Conservation (phyloP, 805 yeast species). For the Clavispora carvajalis region DNA sequence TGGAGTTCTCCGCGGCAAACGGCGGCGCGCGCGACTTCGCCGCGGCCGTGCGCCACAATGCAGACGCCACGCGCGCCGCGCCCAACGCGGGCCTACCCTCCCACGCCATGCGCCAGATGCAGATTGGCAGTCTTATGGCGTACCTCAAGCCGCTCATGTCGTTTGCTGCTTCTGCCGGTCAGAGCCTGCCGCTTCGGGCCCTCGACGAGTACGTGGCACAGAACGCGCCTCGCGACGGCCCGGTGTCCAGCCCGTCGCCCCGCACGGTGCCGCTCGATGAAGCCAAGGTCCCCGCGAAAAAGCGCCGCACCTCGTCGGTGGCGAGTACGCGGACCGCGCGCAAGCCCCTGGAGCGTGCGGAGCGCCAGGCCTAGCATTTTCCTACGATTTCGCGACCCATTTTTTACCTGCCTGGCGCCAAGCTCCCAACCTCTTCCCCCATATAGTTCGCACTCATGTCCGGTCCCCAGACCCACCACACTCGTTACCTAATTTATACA, state of each 20-base stretch:
- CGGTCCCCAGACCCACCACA: no score
- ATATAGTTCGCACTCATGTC: no score
- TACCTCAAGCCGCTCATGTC: conserved; percentile 61
- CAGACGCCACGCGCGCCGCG: conserved; percentile 40
- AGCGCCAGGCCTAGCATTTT: no score
- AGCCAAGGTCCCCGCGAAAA: conserved; percentile 4
- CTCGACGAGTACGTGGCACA: conserved; percentile 37
- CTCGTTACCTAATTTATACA: no score
- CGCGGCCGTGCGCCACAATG: conserved; percentile 4
- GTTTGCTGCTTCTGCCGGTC: conserved; percentile 44
- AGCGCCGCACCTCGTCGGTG: conserved; percentile 6
- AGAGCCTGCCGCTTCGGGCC: conserved; percentile 51
- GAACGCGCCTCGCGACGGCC: conserved; percentile 1
- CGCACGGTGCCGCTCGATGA: conserved; percentile 7
- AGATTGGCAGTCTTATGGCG: conserved; percentile 75
- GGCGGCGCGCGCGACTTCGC: conserved; percentile 3
- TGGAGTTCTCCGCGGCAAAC: conserved; percentile 8
- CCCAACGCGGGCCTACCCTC: conserved; percentile 60
- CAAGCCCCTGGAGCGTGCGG: background rate
- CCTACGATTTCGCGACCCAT: no score
- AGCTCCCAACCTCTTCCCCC: no score
- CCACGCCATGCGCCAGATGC: conserved; percentile 63
- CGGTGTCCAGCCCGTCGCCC: conserved; percentile 8
- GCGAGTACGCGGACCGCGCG: background rate
- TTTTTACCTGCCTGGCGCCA: no score